Percentiles rank a stretch among this genome's conserved stretches.
Conservation (phyloP, 345 rosid genomes). For the Hibiscus tridactylites region DNA sequence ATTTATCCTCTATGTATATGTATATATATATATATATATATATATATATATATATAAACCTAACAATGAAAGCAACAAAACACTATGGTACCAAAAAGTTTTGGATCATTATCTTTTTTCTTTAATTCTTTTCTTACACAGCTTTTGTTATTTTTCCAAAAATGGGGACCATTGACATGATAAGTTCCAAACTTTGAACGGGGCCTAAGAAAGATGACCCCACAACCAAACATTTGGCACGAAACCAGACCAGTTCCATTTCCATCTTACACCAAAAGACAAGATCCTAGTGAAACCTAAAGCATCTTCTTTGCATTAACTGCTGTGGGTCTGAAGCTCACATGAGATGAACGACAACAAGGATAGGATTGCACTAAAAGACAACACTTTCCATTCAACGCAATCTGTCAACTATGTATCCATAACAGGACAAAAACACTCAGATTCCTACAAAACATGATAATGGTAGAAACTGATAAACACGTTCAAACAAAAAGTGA, state of each 20-base stretch:
- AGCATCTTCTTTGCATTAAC: background rate
- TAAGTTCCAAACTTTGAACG: constrained; percentile 21
- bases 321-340: background rate
- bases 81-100: background rate
- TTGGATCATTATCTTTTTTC: background rate
- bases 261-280: background rate
- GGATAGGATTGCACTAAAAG: constrained; percentile 3
- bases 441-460: constrained; percentile 12
- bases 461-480: background rate
- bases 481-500: background rate
- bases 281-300: constrained; percentile 3
- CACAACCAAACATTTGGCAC: constrained; percentile 1
- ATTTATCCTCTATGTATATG: background rate
- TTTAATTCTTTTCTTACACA: no score
- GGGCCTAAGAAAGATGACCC: constrained; percentile 3
- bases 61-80: constrained; percentile 1
- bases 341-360: constrained; percentile 14
- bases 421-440: constrained; percentile 19
- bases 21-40: background rate
- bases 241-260: background rate
- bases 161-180: constrained; percentile 18
- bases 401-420: constrained; percentile 6
- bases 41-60: background rate
- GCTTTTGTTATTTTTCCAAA: background rate
- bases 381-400: constrained; percentile 14